Conservation (phyloP, 495 filamentous ascomycete genomes). For the Evernia prunastri region DNA sequence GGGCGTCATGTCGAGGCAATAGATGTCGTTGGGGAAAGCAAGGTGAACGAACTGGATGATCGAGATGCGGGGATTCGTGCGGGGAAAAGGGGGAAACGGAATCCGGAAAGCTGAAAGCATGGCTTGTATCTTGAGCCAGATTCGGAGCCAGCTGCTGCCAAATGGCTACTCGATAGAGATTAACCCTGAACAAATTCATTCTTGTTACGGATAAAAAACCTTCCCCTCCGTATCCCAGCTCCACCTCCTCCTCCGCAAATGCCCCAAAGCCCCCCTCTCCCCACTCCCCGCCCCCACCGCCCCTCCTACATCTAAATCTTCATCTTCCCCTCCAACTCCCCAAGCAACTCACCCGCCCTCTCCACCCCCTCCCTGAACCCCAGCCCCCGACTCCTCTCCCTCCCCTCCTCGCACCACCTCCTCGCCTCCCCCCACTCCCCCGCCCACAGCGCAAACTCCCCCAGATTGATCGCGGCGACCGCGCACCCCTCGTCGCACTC, state of each 20-base stretch:
- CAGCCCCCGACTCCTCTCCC: constrained; percentile 52
- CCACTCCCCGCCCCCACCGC: too few relatives aligned
- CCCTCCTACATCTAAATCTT: constrained; percentile 25
- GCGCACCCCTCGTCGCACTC: constrained; percentile 86
- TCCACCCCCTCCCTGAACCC: constrained; percentile 57
- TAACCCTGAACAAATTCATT: neutral
- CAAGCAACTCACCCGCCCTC: constrained; percentile 53
- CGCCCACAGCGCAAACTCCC: constrained; percentile 67
- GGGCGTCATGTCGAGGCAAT: constrained; percentile 70
- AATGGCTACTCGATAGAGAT: neutral
- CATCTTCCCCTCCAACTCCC: constrained; percentile 36
- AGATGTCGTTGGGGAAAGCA: neutral
- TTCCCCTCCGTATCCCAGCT: neutral
- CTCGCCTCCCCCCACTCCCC: constrained; percentile 59
- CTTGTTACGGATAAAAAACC: too few relatives aligned
- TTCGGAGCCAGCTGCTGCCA: neutral
- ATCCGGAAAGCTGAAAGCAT: neutral
- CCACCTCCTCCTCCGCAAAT: neutral
- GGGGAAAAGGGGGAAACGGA: neutral
- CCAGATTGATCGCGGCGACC: constrained; percentile 78
- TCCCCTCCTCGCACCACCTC: constrained; percentile 57
- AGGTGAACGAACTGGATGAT: constrained; percentile 1
- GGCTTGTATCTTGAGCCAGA: neutral
- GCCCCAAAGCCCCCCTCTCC: neutral
- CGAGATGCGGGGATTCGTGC: neutral